A percentile compares a stretch with the other conserved stretches of the same genome.
Evolutionary conservation across 2,329 filamentous ascomycete species (phyloP).

Genomic region (Fusarium tupiense): DNA sequence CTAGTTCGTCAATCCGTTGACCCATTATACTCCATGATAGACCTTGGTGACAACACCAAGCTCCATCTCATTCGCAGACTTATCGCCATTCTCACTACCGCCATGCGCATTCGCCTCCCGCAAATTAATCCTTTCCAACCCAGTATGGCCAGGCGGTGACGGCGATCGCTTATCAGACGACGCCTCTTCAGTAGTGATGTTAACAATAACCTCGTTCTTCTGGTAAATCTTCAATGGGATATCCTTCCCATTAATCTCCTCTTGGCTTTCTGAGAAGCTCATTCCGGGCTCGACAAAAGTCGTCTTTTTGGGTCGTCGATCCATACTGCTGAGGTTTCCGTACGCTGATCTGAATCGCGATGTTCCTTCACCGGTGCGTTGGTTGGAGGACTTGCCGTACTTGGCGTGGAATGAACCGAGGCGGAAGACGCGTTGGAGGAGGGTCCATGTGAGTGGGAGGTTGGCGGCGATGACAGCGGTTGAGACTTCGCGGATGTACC

Average conservation of each 20-base stretch:
- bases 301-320: not conserved
- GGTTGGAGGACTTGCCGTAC: constrained; percentile 40
- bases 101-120: not conserved
- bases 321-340: constrained; percentile 39
- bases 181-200: constrained; percentile 37
- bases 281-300: constrained; percentile 31
- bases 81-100: constrained; percentile 14
- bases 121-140: not conserved
- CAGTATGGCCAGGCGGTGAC: not conserved
- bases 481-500: constrained; percentile 58
- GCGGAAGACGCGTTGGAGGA: constrained; percentile 52
- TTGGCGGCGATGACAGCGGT: constrained; percentile 57
- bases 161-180: not conserved
- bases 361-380: constrained; percentile 37
- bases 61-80: constrained; percentile 26
- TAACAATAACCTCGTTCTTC: constrained; percentile 47
- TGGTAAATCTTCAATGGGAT: constrained; percentile 52
- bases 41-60: constrained; percentile 42
- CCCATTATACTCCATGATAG: constrained; percentile 35
- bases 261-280: constrained; percentile 48
- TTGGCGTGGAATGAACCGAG: constrained; percentile 43
- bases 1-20: not conserved
- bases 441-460: constrained; percentile 55
- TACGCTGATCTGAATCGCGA: constrained; percentile 37
- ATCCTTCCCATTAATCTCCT: constrained; percentile 48